These are phyloP conservation scores for Coemansia sp. DNA, from an alignment of 192 early-diverging fungal species.

Conservation along the genomic window DNA sequence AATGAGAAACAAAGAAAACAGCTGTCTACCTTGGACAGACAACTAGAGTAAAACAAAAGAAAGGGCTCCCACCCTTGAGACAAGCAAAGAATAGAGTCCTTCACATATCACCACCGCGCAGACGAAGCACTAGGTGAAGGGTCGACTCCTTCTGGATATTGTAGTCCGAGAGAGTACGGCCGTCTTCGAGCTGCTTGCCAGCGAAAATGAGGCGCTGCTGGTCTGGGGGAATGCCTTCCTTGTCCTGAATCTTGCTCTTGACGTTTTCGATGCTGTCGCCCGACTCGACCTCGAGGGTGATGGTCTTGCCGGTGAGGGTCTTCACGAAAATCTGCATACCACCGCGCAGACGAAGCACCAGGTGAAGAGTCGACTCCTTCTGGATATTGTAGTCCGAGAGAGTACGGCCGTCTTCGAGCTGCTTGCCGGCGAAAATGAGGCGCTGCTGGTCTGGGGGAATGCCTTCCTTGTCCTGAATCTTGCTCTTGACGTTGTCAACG, in stretches of 20 bases:
- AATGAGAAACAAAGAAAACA: not conserved
- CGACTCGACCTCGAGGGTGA: too few species aligned
- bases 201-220: constrained; percentile 84
- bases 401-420: too few species aligned
- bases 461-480: constrained; percentile 90
- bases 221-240: constrained; percentile 86
- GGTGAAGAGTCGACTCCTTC: constrained; percentile 97
- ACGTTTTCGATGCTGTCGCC: constrained; percentile 76
- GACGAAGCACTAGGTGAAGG: constrained; percentile 73
- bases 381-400: too few species aligned
- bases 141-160: constrained; percentile 89
- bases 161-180: constrained; percentile 70
- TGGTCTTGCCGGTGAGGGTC: constrained; percentile 95
- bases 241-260: constrained; percentile 83
- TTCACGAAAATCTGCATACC: constrained; percentile 63
- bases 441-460: too few species aligned
- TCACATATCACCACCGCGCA: constrained; percentile 50
- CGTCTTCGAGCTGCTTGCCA: constrained; percentile 82
- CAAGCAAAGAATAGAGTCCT: not conserved
- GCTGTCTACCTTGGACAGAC: too few species aligned
- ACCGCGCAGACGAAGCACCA: constrained; percentile 89
- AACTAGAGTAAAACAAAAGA: not conserved
- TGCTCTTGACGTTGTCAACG: constrained; percentile 79
- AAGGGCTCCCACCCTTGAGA: not conserved
- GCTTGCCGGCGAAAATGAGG: too few species aligned